Evolutionary conservation across 2,329 filamentous ascomycete species (phyloP), one percentile per base, ranked within the genome.

Genomic region (Aureobasidium lini): DNA sequence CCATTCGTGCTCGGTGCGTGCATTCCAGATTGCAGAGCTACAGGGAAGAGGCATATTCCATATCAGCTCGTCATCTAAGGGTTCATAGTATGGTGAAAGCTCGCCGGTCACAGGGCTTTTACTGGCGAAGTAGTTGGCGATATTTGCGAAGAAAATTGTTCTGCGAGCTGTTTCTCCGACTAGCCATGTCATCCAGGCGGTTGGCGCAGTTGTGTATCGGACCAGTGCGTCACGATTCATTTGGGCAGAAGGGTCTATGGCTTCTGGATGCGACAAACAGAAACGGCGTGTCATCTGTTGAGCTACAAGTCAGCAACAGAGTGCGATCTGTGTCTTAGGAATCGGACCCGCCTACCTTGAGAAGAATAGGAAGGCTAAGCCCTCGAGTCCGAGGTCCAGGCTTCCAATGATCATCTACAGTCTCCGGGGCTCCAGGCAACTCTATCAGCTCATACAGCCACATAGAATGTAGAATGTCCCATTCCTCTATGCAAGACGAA

Each of bases 401-500:
- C 11, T 36, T 49, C 46, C 46, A 49, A 18, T 46, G 7, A 9
- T 31, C 15, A 6, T 18, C 23, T 3, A 8, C 7, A 10, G 2
- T 23, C 15, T 49, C 10, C 23, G 3, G 3, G n/a, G 1, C 1
- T 11, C 23, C 31, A 6, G 49, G 28, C 2, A 53, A 8, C 3
- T 53, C 49, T 36, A 53, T 53, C 49, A 53, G 39, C 11, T 53
- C 49, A 5, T 53, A 53, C 2, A 53, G 34, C 49, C 49, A 53
- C 49, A 53, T 53, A 1, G 49, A 34, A 42, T 40, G 49, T 4
- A 53, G 6, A 10, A n/a, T 6, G 13, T 53, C 49, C 49, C 49
- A 40, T 40, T 53, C 49, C 6, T 53, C 49, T 8, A 53, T 31
- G 18, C 49, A 53, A 10, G 49, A 28, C 15, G 8, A 18, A 6